Evolutionary conservation across 345 rosid species (phyloP), one percentile per base, ranked within the genome.

Genomic region (Firmiana major): DNA sequence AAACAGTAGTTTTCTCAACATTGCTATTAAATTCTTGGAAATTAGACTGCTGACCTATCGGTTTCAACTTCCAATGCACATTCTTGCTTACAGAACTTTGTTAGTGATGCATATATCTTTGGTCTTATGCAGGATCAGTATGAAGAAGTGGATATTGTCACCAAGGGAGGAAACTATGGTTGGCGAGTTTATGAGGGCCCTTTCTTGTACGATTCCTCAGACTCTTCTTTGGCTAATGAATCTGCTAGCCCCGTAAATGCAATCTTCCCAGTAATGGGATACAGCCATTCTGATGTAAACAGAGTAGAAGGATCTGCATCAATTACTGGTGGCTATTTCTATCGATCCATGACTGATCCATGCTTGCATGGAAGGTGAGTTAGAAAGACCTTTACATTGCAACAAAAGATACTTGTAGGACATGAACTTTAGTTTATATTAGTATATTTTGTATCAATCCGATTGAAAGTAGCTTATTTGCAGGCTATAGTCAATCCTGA

Each of bases 91-190:
- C 4, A 16, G 10, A 34, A 34, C 40, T 21, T n/a, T 65, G 16
- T 19, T 38, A 38, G 15, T 38, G 15, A 36, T 36, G 26, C 24
- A 36, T 64, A 60, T 0, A n/a, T 64, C 46, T 3, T 65, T 42
- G 71, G 16, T 40, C 28, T 60, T 24, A 6, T 53, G 13, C 62
- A 89, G 90, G 90, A 88, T 42, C 66, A 77, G 49, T 89, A 84
- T 69, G 93, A 89, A 81, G 93, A 86, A 78, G 91, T 87, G 26
- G 85, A 89, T 54, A 63, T 83, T 10, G 80, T 87, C 79, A 90
- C 79, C 7, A 87, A 86, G 77, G 92, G 90, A 63, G 88, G 92
- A 31, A 90, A 90, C 79, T 87, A 81, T 3, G 88, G 92, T 26
- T 87, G 92, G 91, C 79, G 81, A 68, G 73, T 83, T n/a, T 90